These are phyloP conservation scores for Daucus carota DNA, from an alignment of 129 eudicot species.

Conservation along the genomic window DH1_v3.0 NC_030382.2:11800001-11800500, in stretches of 20 bases:
- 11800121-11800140: not conserved
- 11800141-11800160: not conserved
- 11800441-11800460: conserved; percentile 6
- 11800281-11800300: not conserved
- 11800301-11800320: not conserved
- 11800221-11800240: not conserved
- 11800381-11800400: not conserved
- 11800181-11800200: not conserved
- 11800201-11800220: not conserved
- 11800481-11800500: conserved; percentile 11
- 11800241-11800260: not conserved
- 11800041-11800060: not conserved
- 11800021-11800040: not conserved
- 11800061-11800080: not conserved
- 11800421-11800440: conserved; percentile 3
- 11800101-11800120: not conserved
- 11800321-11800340: not conserved
- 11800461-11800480: not conserved
- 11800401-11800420: not conserved
- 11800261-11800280: not conserved
- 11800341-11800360: not conserved
- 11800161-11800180: not conserved
- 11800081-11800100: not conserved
- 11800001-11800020: not conserved
- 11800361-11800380: too few species aligned